A percentile compares a stretch with the other conserved stretches of the same genome.
phyloP scores from a whole-genome alignment of 2,329 filamentous ascomycete genomes.

The Fusarium keratoplasticum region DNA sequence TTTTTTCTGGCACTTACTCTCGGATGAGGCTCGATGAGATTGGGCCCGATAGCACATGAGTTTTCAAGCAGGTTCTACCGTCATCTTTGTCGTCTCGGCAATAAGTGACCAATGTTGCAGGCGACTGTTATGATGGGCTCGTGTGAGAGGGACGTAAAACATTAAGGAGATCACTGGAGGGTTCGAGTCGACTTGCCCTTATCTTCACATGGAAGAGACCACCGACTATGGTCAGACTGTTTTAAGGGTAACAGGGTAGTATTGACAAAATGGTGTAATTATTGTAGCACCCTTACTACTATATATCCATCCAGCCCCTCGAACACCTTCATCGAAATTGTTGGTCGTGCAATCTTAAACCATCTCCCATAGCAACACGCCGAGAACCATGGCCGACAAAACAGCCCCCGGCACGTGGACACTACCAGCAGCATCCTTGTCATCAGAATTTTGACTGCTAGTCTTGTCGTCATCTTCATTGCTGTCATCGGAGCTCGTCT shows the following conservation, averaged over 20 bases:
- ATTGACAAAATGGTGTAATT: not conserved
- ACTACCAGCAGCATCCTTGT: not conserved
- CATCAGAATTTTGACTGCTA: not conserved
- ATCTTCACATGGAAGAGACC: not conserved
- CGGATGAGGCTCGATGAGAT: no score
- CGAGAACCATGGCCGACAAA: not conserved
- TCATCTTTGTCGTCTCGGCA: no score
- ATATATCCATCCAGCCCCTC: not conserved
- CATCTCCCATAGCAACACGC: not conserved
- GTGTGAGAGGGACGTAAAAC: no score
- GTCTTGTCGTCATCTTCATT: not conserved
- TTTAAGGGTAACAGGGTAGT: not conserved
- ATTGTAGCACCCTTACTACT: not conserved
- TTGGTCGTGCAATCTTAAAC: not conserved
- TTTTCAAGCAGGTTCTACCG: no score
- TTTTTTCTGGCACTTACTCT: no score
- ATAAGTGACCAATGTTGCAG: no score
- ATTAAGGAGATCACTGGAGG: no score
- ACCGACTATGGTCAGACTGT: not conserved
- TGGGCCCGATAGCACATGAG: no score
- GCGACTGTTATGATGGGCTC: no score
- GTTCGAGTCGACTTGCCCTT: no score
- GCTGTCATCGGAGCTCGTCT: not conserved
- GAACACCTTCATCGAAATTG: not conserved
- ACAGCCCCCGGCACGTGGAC: not conserved